Evolutionary conservation across 768 basidiomycete genomes (phyloP).

Genomic region (Hemileccinum impolitum): DNA sequence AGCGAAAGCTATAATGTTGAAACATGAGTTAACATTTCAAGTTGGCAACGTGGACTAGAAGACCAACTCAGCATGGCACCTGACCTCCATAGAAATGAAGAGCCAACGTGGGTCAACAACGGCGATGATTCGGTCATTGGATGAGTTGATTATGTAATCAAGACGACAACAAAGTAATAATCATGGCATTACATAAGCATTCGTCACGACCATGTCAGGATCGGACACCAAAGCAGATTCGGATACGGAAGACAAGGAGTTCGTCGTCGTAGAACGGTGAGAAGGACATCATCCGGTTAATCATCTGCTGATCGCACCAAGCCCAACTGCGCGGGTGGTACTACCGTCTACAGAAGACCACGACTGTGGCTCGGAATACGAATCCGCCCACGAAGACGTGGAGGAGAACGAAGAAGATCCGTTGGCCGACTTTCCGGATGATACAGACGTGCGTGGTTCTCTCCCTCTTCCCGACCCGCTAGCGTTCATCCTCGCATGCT

Average conservation of each 20-base stretch:
- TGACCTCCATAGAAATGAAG: constrained; percentile 39
- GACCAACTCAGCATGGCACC: constrained; percentile 41
- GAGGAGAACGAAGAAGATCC: constrained; percentile 60
- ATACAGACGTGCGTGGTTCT: constrained; percentile 63
- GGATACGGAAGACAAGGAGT: constrained; percentile 19
- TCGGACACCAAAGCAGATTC: constrained; percentile 12
- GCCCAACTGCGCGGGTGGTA: constrained; percentile 44
- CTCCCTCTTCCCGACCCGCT: not conserved
- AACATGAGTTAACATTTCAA: not conserved
- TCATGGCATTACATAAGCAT: not conserved
- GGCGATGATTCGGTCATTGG: constrained; percentile 30
- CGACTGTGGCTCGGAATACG: constrained; percentile 32
- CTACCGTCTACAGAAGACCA: constrained; percentile 35
- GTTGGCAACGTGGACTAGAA: not conserved
- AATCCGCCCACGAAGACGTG: constrained; percentile 40
- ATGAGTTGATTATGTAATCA: too few species aligned
- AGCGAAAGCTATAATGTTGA: constrained; percentile 30
- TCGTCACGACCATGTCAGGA: constrained; percentile 18
- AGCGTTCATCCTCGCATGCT: not conserved
- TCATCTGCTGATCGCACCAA: constrained; percentile 15
- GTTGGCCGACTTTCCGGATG: constrained; percentile 75
- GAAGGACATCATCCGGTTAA: too few species aligned
- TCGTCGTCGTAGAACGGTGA: constrained; percentile 27
- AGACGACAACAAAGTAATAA: too few species aligned
- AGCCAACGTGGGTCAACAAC: constrained; percentile 20